These are phyloP conservation scores for Diaporthe caulivora DNA, from an alignment of 2,329 filamentous ascomycete genomes.

Conservation along the genomic window DNA sequence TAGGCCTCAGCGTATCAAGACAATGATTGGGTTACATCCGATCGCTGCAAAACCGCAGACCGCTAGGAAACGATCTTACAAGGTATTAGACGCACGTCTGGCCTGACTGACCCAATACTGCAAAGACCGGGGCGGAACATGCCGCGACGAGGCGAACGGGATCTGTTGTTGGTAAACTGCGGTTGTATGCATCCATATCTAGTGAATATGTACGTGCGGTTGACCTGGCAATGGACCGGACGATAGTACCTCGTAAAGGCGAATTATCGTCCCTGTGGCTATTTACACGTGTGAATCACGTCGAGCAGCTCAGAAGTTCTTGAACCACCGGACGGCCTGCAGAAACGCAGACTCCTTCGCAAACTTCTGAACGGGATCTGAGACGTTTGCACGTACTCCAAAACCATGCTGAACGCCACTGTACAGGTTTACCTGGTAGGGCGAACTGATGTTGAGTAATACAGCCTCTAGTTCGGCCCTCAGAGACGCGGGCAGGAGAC, in stretches of 20 bases:
- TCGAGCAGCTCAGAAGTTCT: background rate
- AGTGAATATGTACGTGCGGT: background rate
- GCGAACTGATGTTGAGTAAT: constrained; percentile 31
- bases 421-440: constrained; percentile 31
- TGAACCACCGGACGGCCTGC: constrained; percentile 37
- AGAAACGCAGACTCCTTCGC: constrained; percentile 36
- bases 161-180: background rate
- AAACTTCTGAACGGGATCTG: constrained; percentile 33
- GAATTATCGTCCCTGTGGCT: background rate
- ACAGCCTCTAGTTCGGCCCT: constrained; percentile 24
- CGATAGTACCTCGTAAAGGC: background rate
- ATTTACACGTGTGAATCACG: background rate
- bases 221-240: background rate
- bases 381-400: constrained; percentile 31
- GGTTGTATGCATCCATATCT: background rate
- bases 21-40: constrained; percentile 10
- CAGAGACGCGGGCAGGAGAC: constrained; percentile 13
- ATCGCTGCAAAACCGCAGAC: background rate
- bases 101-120: background rate
- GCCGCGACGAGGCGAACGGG: background rate
- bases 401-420: constrained; percentile 33
- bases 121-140: background rate
- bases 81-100: background rate
- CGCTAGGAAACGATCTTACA: background rate
- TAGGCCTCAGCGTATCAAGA: background rate